Base-by-base conservation (phyloP, 1,284 basidiomycete species). In the Sporisorium sorghi region DNA sequence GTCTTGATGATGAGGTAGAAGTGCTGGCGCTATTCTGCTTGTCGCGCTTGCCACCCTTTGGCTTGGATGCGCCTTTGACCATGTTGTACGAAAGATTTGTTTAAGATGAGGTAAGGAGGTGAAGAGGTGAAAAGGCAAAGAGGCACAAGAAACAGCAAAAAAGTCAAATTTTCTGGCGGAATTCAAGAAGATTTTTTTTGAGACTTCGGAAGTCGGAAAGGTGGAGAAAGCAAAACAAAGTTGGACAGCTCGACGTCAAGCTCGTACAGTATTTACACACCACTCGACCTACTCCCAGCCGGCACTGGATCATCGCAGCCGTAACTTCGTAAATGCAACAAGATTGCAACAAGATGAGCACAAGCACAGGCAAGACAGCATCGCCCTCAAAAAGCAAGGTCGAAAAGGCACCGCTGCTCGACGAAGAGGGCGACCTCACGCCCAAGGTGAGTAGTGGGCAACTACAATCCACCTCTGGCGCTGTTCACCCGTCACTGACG, bases 371-470 rank as follows among this genome's bases (percentile, higher is more conserved):
- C 6, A 19, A 49, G n/a, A n/a, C n/a, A 55, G 46, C 44, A 21
- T 5, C 24, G 7, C 0, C 26, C 5, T 48, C 33, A 14, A 32
- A 37, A 6, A 23, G 19, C 23, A 54, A 48, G 46, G 19, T 21
- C 9, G 28, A 52, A n/a, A 57, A 60, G 32, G 67, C 60, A 24
- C 43, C 60, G 2, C 50, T 73, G 57, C 61, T 73, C 28, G 73
- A 78, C 40, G 70, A 72, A 15, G 69, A 76, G 39, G 76, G 70
- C 3, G 73, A 78, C 26, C 46, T 78, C 3, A 60, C 61, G 10
- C 30, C 53, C 11, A 50, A 64, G 54, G 73, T 71, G 40, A 37
- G 71, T 54, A 5, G 1, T 33, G 32, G 2, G 19, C 11, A 10
- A 8, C 10, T 15, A 33, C 35, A 37, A 17, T 19, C n/a, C 2